These are phyloP conservation scores for Eragrostis tef DNA, from an alignment of 202 grass and related monocot species.

Conservation along the genomic window DNA sequence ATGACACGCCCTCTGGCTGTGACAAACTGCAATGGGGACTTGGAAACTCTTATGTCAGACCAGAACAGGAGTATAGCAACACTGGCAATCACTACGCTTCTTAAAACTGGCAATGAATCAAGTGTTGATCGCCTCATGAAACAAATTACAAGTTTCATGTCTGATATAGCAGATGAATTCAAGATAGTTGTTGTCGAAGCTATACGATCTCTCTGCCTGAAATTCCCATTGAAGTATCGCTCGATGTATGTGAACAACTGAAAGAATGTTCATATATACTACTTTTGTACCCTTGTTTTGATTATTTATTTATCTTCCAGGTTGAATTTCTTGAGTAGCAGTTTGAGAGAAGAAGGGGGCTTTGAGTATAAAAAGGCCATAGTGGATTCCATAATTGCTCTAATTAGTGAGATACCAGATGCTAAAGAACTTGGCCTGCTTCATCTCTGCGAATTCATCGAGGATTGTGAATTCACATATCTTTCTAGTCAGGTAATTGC, in stretches of 20 bases:
- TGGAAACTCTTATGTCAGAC: conserved; percentile 74
- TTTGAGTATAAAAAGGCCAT: conserved; percentile 89
- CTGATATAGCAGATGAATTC: conserved; percentile 86
- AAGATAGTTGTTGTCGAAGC: conserved; percentile 88
- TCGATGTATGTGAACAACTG: conserved; percentile 58
- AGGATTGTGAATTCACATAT: conserved; percentile 88
- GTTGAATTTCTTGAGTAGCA: conserved; percentile 80
- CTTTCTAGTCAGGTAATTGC: conserved; percentile 70
- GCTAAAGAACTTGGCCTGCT: conserved; percentile 80
- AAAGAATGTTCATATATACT: conserved; percentile 32
- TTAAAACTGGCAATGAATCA: conserved; percentile 89
- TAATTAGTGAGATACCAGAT: conserved; percentile 80
- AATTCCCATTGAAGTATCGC: conserved; percentile 80
- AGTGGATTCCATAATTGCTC: conserved; percentile 74
- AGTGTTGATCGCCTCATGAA: conserved; percentile 83
- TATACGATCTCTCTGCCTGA: conserved; percentile 74
- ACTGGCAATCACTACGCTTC: conserved; percentile 78
- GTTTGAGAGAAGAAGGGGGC: conserved; percentile 82
- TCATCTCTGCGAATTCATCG: conserved; percentile 86
- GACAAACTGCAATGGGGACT: conserved; percentile 71
- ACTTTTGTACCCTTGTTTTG: conserved; percentile 11
- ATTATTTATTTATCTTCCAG: conserved; percentile 50
- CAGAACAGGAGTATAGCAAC: conserved; percentile 88
- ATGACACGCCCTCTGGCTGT: conserved; percentile 71
- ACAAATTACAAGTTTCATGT: conserved; percentile 83